Conservation (phyloP, 345 rosid genomes). For the Eucalyptus lansdowneana region DNA sequence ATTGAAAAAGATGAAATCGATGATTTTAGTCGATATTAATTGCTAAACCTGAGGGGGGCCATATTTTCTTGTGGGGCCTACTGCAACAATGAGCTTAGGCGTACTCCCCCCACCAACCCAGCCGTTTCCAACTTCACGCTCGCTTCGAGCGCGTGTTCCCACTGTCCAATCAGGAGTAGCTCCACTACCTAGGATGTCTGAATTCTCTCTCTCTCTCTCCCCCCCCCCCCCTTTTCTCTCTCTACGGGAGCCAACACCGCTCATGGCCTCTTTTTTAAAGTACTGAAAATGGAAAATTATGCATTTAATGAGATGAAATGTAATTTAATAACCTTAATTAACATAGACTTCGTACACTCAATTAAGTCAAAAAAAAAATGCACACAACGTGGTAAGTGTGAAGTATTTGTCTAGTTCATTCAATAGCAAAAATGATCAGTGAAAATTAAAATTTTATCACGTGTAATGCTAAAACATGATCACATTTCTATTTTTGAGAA, state of each 20-base stretch:
- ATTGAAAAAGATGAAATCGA: not conserved
- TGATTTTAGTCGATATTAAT: not conserved
- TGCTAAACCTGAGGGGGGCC: not conserved
- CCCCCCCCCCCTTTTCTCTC: fast-evolving
- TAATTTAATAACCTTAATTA: not conserved
- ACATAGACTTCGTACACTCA: not conserved
- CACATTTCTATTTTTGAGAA: fast-evolving
- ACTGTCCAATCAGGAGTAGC: not conserved
- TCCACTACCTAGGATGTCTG: not conserved
- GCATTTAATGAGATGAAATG: not conserved
- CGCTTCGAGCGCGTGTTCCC: not conserved
- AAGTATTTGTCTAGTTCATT: not conserved
- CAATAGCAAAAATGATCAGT: not conserved
- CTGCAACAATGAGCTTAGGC: not conserved
- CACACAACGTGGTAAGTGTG: not conserved
- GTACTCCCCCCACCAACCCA: not conserved
- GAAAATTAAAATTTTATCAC: not conserved
- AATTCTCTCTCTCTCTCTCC: fast-evolving
- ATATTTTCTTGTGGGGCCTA: not conserved
- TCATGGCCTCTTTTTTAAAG: not conserved
- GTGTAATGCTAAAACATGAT: not conserved
- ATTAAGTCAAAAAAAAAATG: not conserved
- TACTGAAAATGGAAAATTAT: not conserved
- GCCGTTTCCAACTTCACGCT: not conserved
- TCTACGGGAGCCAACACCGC: not conserved